These are phyloP conservation scores for Benincasa hispida DNA, from an alignment of 306 rosid genomes.

Conservation along the genomic window DNA sequence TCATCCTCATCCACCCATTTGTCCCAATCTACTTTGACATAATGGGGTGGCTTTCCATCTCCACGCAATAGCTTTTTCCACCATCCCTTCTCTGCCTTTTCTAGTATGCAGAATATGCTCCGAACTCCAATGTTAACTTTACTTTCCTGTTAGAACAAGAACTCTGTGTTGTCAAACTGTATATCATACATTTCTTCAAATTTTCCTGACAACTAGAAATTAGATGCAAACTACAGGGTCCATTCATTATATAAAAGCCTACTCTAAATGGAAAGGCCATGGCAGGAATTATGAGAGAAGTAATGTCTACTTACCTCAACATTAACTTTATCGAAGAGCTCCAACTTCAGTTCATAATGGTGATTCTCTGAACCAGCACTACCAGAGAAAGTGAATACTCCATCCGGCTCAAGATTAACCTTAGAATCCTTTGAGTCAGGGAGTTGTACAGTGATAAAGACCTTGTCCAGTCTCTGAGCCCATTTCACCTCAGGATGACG, in stretches of 20 bases:
- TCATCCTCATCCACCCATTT: slow-evolving; percentile 97
- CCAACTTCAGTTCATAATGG: slow-evolving; percentile 60
- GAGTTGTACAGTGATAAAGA: slow-evolving; percentile 64
- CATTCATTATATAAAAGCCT: background rate
- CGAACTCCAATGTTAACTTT: slow-evolving; percentile 71
- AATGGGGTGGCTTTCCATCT: slow-evolving; percentile 74
- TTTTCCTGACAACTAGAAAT: background rate
- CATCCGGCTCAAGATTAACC: slow-evolving; percentile 85
- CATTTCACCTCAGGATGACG: slow-evolving; percentile 98
- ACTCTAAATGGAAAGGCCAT: background rate
- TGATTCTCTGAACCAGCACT: slow-evolving; percentile 62
- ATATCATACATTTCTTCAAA: background rate
- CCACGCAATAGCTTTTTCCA: slow-evolving; percentile 69
- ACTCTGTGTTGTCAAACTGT: background rate
- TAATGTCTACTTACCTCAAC: slow-evolving; percentile 51
- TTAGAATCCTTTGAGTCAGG: slow-evolving; percentile 73
- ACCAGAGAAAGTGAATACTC: slow-evolving; percentile 54
- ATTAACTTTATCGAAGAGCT: slow-evolving; percentile 82
- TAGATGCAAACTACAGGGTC: background rate
- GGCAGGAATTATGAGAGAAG: background rate
- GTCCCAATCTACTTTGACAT: slow-evolving; percentile 92
- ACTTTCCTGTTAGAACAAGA: slow-evolving; percentile 48
- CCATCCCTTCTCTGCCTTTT: slow-evolving; percentile 85
- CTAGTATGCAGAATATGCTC: slow-evolving; percentile 57
- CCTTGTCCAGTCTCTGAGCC: slow-evolving; percentile 94